A percentile compares a stretch with the other conserved stretches of the same genome.
Conservation (phyloP, 2,329 filamentous ascomycete species). For the Colletotrichum orchidophilum region DNA sequence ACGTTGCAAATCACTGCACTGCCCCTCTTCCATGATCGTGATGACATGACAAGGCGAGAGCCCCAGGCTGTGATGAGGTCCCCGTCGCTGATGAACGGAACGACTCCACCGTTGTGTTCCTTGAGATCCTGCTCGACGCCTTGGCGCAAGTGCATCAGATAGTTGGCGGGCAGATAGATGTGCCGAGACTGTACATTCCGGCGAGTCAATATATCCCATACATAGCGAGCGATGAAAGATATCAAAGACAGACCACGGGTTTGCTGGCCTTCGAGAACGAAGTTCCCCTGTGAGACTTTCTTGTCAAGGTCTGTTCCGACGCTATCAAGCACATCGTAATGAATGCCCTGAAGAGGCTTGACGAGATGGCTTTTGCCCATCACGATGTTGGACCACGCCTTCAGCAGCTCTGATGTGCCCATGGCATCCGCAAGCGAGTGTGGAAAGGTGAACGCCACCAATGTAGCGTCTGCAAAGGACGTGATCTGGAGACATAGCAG, state of each 20-base stretch:
- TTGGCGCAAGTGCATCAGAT: neutral
- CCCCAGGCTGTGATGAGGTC: constrained; percentile 7
- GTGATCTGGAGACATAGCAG: constrained; percentile 57
- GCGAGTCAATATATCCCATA: neutral
- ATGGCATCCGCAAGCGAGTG: constrained; percentile 49
- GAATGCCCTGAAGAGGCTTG: neutral
- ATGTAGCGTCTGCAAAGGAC: constrained; percentile 58
- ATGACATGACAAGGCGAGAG: neutral
- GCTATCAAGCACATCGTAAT: neutral
- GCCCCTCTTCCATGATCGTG: neutral
- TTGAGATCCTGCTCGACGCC: neutral
- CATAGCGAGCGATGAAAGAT: neutral
- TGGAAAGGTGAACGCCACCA: constrained; percentile 54
- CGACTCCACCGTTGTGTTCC: neutral
- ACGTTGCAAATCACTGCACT: neutral
- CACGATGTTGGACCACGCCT: neutral
- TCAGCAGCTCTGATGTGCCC: neutral
- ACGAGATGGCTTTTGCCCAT: neutral
- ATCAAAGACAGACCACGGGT: neutral
- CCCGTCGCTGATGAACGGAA: neutral
- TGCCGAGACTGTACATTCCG: neutral
- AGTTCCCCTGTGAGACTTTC: neutral
- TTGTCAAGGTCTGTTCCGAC: neutral
- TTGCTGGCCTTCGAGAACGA: neutral
- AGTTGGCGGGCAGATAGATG: neutral